Conservation (phyloP, 208 protist genomes). For the Acanthamoeba sp. region DNA sequence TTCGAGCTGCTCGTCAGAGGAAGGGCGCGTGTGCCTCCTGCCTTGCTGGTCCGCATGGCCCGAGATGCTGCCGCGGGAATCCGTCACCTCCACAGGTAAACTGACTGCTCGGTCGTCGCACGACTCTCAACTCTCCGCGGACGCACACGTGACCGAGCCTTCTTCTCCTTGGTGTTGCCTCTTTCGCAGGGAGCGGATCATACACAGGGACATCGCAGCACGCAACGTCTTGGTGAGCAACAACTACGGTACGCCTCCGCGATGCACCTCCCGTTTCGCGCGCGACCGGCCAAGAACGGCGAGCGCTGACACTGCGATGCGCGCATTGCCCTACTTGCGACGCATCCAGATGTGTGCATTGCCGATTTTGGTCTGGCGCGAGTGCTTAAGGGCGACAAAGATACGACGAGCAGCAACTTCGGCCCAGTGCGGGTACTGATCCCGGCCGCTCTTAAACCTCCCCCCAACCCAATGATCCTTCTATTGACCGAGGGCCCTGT, state of each 20-base stretch:
- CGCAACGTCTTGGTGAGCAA: conserved; percentile 59
- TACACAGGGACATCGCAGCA: conserved; percentile 33
- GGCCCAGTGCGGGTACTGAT: conserved; percentile 61
- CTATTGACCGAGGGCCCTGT: too few species aligned
- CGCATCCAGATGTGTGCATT: conserved; percentile 32
- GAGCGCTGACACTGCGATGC: too few species aligned
- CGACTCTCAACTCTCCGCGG: too few species aligned
- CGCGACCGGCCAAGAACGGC: too few species aligned
- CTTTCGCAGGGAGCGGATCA: background rate
- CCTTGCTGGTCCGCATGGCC: conserved; percentile 55
- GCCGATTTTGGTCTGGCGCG: conserved; percentile 65
- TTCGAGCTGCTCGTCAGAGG: conserved; percentile 6
- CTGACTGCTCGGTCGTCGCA: too few species aligned
- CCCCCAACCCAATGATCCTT: too few species aligned
- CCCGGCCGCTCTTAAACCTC: background rate
- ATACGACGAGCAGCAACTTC: background rate
- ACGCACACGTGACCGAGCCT: too few species aligned
- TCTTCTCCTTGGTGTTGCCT: too few species aligned
- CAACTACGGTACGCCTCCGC: conserved; percentile 27
- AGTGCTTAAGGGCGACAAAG: background rate
- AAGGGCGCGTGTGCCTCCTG: background rate
- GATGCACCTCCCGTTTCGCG: too few species aligned
- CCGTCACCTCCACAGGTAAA: conserved; percentile 28
- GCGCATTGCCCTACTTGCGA: background rate
- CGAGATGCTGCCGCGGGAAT: conserved; percentile 52